These are phyloP conservation scores for Ceratobasidium sp. DNA, from an alignment of 1,284 basidiomycete species.

Conservation along the genomic window DNA sequence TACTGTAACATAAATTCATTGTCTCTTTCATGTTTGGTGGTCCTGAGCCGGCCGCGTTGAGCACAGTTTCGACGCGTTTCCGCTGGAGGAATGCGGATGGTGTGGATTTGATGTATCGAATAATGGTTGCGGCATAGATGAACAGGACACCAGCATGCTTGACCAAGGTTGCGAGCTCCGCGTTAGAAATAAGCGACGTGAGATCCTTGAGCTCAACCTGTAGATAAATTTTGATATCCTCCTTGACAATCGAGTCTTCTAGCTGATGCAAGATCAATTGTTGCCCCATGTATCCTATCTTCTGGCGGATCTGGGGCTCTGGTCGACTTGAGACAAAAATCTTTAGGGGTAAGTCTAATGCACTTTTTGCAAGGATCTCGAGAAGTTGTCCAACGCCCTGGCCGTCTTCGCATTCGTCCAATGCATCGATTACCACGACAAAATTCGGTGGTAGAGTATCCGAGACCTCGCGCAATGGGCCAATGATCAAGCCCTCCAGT, in stretches of 20 bases:
- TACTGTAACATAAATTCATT: not conserved
- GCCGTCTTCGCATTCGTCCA: constrained; percentile 34
- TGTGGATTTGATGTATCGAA: constrained; percentile 1
- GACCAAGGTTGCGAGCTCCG: not conserved
- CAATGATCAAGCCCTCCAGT: constrained; percentile 26
- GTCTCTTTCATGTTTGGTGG: not conserved
- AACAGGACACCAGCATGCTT: constrained; percentile 6
- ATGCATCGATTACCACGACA: constrained; percentile 27
- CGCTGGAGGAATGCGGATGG: not conserved
- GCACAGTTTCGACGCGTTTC: not conserved
- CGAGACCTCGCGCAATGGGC: not conserved
- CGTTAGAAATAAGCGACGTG: not conserved
- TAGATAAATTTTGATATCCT: constrained; percentile 33
- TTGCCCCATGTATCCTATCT: not conserved
- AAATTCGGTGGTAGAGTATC: not conserved
- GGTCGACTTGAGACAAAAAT: constrained; percentile 37
- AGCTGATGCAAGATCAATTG: constrained; percentile 33
- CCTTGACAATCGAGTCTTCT: constrained; percentile 22
- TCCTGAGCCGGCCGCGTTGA: not conserved
- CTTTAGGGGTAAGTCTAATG: constrained; percentile 1
- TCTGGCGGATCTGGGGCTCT: constrained; percentile 20
- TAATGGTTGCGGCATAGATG: constrained; percentile 19
- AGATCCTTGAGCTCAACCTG: not conserved
- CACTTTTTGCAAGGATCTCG: not conserved
- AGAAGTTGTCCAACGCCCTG: constrained; percentile 8